These are phyloP conservation scores for Dendrobium nobile DNA, from an alignment of 106 monocot species.

Conservation along the genomic window DNA sequence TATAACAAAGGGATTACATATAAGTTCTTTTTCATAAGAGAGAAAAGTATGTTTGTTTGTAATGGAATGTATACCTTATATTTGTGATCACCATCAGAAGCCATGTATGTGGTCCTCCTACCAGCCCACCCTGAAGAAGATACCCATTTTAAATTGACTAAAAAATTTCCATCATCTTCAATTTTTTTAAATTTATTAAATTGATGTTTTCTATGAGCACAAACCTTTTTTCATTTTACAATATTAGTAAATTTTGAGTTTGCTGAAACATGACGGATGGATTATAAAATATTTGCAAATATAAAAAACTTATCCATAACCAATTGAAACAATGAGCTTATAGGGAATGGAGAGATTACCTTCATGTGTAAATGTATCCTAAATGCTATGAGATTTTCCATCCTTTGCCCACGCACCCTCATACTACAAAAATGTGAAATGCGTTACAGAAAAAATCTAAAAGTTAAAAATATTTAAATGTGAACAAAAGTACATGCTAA, in stretches of 20 bases:
- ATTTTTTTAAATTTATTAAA: neutral
- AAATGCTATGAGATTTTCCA: conserved; percentile 12
- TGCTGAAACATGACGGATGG: neutral
- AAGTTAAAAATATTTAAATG: neutral
- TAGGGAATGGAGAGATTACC: neutral
- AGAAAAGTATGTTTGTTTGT: neutral
- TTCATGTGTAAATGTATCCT: conserved; percentile 11
- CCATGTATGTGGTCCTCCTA: conserved; percentile 41
- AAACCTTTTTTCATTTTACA: neutral
- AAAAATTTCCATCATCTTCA: neutral
- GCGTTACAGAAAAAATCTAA: neutral
- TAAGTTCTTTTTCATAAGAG: too few species aligned
- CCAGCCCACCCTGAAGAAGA: conserved; percentile 1
- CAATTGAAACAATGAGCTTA: neutral
- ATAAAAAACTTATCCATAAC: neutral
- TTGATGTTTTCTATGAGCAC: neutral
- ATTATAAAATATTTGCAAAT: neutral
- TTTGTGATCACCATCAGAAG: conserved; percentile 70
- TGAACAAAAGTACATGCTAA: neutral
- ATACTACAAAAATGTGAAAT: conserved; percentile 2
- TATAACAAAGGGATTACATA: too few species aligned
- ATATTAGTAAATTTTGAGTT: neutral
- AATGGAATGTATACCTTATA: conserved; percentile 41
- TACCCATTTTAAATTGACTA: neutral
- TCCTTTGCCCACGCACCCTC: conserved; percentile 11